Evolutionary conservation across 2,329 filamentous ascomycete species (phyloP), one percentile per base, ranked within the genome.

Genomic region (Paraconiothyrium brasiliense): DNA sequence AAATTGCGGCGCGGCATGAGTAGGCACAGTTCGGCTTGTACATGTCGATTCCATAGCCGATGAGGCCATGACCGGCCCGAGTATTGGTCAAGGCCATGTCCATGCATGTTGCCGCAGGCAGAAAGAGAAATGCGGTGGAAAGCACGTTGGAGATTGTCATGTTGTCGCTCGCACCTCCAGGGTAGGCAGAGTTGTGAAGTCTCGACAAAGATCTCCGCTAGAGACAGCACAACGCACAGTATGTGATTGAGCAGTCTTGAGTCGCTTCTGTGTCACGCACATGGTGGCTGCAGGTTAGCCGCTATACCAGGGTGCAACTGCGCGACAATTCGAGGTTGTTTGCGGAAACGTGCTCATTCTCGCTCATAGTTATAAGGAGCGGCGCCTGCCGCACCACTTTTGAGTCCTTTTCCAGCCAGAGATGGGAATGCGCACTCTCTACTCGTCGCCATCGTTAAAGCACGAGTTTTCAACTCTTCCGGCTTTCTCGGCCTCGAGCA

Each of bases 11-110:
- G 49, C 65, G 67, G 50, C 67, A 69, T 4, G 63, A 60, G 46
- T 39, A 62, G 11, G 67, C 67, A 48, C 67, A 69, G n/a, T 59
- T 57, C 13, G 66, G 66, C 24, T 66, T 54, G 49, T 62, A 67
- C 56, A 64, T 60, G 13, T 48, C 35, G 50, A 68, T 65, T 1
- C 66, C 64, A 44, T 62, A 68, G 16, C 67, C 67, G 35, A 70
- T 62, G 8, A 70, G 59, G n/a, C 67, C 67, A 43, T 68, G 60
- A 13, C 58, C 58, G n/a, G 50, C 41, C 4, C 57, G 49, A 7
- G 22, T 50, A n/a, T 59, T 54, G 20, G 22, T 41, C 22, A 54
- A 22, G 8, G 50, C 13, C 43, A 56, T 56, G 32, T 56, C 32
- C 54, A 56, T 56, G n/a, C 54, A 35, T 27, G 11, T 37, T n/a